phyloP scores from a whole-genome alignment of 1,284 basidiomycete genomes.

The Puccinia hordei region DNA sequence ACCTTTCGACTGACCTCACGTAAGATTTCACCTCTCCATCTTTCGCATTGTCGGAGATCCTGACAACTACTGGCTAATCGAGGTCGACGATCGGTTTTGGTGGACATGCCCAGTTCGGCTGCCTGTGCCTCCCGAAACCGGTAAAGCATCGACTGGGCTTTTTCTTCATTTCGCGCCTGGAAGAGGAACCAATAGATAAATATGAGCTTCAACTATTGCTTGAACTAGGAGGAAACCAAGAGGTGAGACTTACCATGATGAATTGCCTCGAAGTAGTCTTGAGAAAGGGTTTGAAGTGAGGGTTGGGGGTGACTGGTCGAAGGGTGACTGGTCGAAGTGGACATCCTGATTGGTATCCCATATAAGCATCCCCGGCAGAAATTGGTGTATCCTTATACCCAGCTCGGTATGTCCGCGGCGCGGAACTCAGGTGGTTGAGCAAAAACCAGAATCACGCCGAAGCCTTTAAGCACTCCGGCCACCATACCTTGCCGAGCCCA shows the following conservation, averaged over 20 bases:
- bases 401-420: too few species aligned
- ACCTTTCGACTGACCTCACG: slow-evolving; percentile 94
- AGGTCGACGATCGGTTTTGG: slow-evolving; percentile 76
- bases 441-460: too few species aligned
- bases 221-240: background rate
- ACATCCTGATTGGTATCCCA: too few species aligned
- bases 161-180: slow-evolving; percentile 90
- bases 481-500: too few species aligned
- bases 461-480: too few species aligned
- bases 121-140: slow-evolving; percentile 97
- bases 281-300: too few species aligned
- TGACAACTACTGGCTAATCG: slow-evolving; percentile 87
- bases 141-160: slow-evolving; percentile 97
- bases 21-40: slow-evolving; percentile 92
- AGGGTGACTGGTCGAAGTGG: too few species aligned
- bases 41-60: slow-evolving; percentile 86
- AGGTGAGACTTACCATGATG: background rate
- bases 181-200: background rate
- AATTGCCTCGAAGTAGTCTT: background rate
- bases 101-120: slow-evolving; percentile 85
- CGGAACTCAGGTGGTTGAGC: too few species aligned
- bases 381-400: too few species aligned
- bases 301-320: too few species aligned
- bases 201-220: background rate
- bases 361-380: too few species aligned